A percentile compares a stretch with the other conserved stretches of the same genome.
Conservation (phyloP, 2,329 filamentous ascomycete species). For the Aureobasidium melanogenum region DNA sequence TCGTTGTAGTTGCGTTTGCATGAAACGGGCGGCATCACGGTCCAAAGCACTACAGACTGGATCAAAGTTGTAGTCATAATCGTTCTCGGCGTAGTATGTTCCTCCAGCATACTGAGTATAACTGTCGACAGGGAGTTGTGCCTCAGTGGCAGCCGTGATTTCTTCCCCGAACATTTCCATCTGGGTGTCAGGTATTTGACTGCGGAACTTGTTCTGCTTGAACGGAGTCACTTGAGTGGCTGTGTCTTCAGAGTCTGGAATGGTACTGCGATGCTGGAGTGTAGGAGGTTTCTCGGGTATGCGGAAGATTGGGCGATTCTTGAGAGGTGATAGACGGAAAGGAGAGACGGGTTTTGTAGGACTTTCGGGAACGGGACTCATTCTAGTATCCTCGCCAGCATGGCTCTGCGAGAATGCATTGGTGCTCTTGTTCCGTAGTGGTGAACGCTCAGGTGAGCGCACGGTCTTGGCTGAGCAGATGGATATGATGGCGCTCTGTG, state of each 20-base stretch:
- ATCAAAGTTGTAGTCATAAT: constrained; percentile 11
- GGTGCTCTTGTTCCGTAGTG: constrained; percentile 15
- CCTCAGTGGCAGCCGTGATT: background rate
- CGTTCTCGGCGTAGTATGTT: background rate
- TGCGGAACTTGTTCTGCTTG: background rate
- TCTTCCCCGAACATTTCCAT: constrained; percentile 10
- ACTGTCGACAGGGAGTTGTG: background rate
- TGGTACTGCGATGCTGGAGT: constrained; percentile 1
- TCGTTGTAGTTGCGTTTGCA: constrained; percentile 12
- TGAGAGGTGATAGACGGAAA: constrained; percentile 1
- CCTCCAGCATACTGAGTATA: background rate
- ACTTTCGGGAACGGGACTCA: constrained; percentile 3
- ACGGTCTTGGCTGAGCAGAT: constrained; percentile 10
- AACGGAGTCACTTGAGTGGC: background rate
- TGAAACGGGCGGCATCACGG: constrained; percentile 14
- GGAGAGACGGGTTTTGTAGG: background rate
- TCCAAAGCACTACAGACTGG: constrained; percentile 15
- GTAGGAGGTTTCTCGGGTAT: background rate
- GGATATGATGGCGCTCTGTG: constrained; percentile 18
- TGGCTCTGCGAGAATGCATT: background rate
- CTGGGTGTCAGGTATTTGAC: constrained; percentile 14
- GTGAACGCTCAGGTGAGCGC: constrained; percentile 14
- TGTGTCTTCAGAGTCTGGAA: constrained; percentile 8
- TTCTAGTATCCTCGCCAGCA: background rate
- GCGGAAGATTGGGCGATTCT: background rate